A percentile compares a stretch with the other conserved stretches of the same genome.
phyloP scores from a whole-genome alignment of 1,139 yeast genomes.

The Pichia sp. region DNA sequence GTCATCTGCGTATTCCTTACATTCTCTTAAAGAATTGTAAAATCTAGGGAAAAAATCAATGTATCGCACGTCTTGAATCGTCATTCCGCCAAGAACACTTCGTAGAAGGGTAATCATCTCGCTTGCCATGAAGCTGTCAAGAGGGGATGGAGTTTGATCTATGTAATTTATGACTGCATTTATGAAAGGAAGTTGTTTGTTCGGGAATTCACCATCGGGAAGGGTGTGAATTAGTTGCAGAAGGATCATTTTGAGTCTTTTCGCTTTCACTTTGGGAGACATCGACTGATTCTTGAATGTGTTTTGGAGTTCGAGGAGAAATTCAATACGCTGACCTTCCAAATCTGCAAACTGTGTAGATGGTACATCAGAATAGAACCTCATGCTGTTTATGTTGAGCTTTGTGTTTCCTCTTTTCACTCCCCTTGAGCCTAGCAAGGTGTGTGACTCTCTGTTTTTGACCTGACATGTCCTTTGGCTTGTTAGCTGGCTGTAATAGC shows the following conservation, averaged over 20 bases:
- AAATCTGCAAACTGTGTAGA: constrained; percentile 22
- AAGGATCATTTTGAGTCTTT: constrained; percentile 23
- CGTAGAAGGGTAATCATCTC: constrained; percentile 27
- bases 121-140: constrained; percentile 23
- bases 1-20: constrained; percentile 23
- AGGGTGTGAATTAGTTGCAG: constrained; percentile 22
- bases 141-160: constrained; percentile 26
- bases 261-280: constrained; percentile 28
- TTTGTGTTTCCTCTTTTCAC: neutral
- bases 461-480: neutral
- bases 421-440: no score
- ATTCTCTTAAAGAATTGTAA: constrained; percentile 29
- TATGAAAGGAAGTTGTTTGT: constrained; percentile 28
- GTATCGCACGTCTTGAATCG: constrained; percentile 27
- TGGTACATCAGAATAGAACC: constrained; percentile 9
- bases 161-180: constrained; percentile 30
- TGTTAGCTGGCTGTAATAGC: neutral
- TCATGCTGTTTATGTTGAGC: neutral
- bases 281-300: constrained; percentile 24
- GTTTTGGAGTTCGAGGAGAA: constrained; percentile 25
- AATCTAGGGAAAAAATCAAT: constrained; percentile 33
- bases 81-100: constrained; percentile 29
- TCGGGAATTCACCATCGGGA: constrained; percentile 24
- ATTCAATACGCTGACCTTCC: constrained; percentile 19
- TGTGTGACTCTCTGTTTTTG: neutral